Conservation (phyloP, 2,329 filamentous ascomycete genomes). For the Pseudogymnoascus verrucosus region DNA sequence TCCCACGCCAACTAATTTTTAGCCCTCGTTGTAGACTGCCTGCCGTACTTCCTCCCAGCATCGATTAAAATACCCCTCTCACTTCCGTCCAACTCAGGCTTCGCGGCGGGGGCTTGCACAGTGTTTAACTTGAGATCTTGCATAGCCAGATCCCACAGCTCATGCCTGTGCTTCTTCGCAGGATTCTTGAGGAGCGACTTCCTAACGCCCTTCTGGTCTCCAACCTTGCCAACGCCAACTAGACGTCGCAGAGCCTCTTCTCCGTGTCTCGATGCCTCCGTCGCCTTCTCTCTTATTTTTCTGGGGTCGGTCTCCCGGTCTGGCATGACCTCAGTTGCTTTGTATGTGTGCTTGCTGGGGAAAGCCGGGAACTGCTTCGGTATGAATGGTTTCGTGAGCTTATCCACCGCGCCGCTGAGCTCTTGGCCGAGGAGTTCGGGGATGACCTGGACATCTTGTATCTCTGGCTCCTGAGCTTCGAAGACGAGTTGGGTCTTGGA, state of each 20-base stretch:
- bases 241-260: constrained; percentile 53
- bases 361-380: constrained; percentile 52
- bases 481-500: constrained; percentile 26
- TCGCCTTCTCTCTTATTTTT: constrained; percentile 51
- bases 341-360: constrained; percentile 57
- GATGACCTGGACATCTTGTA: constrained; percentile 36
- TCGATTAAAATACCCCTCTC: constrained; percentile 61
- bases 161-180: constrained; percentile 46
- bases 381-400: constrained; percentile 47
- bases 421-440: constrained; percentile 37
- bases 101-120: constrained; percentile 26
- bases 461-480: constrained; percentile 30
- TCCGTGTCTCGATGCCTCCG: constrained; percentile 51
- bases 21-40: constrained; percentile 31
- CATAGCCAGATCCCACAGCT: constrained; percentile 56
- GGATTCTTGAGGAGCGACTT: constrained; percentile 41
- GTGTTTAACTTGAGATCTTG: constrained; percentile 35
- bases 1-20: constrained; percentile 14
- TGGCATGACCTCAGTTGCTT: constrained; percentile 43
- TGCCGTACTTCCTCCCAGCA: constrained; percentile 42
- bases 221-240: constrained; percentile 54
- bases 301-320: constrained; percentile 44
- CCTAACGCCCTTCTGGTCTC: constrained; percentile 57
- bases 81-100: constrained; percentile 34
- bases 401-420: constrained; percentile 51